Percentiles rank a stretch among this genome's conserved stretches.
Conservation (phyloP, 2,329 filamentous ascomycete species). For the Pseudogymnoascus sp. region DNA sequence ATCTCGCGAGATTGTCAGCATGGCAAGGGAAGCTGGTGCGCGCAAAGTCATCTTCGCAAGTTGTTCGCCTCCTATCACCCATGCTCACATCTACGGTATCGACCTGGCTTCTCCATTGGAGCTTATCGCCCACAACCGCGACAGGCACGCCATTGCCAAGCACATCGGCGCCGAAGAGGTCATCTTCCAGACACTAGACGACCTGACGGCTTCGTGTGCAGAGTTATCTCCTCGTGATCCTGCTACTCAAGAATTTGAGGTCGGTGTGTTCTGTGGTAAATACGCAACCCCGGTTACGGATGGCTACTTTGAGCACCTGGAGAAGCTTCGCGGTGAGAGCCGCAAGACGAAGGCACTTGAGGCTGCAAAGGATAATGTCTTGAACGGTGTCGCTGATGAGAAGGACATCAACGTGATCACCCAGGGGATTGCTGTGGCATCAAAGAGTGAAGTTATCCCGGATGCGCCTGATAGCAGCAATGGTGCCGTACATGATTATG, state of each 20-base stretch:
- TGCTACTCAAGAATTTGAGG: constrained; percentile 63
- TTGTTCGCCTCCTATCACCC: constrained; percentile 72
- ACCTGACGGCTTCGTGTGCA: constrained; percentile 71
- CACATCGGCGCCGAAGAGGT: constrained; percentile 68
- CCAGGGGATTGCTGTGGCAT: constrained; percentile 48
- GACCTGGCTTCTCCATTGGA: constrained; percentile 64
- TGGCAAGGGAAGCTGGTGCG: constrained; percentile 78
- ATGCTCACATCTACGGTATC: constrained; percentile 82
- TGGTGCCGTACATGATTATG: constrained; percentile 13
- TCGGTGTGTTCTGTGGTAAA: constrained; percentile 83
- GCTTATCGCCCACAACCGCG: constrained; percentile 61
- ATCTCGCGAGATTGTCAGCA: constrained; percentile 66
- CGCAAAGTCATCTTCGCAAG: constrained; percentile 74
- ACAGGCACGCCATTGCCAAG: constrained; percentile 50
- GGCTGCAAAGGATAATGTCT: constrained; percentile 53
- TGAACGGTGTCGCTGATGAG: constrained; percentile 52
- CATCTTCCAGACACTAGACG: constrained; percentile 67
- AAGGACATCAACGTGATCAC: constrained; percentile 53
- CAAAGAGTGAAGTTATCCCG: constrained; percentile 48
- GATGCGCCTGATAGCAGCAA: constrained; percentile 17
- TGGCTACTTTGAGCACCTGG: constrained; percentile 75
- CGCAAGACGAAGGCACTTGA: constrained; percentile 58
- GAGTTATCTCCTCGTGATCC: constrained; percentile 54
- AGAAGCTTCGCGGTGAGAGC: constrained; percentile 61
- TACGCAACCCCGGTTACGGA: constrained; percentile 75